Evolutionary conservation across 2,329 filamentous ascomycete genomes (phyloP), one percentile per base, ranked within the genome.

Genomic region (Immersiporthe knoxdaviesiana): DNA sequence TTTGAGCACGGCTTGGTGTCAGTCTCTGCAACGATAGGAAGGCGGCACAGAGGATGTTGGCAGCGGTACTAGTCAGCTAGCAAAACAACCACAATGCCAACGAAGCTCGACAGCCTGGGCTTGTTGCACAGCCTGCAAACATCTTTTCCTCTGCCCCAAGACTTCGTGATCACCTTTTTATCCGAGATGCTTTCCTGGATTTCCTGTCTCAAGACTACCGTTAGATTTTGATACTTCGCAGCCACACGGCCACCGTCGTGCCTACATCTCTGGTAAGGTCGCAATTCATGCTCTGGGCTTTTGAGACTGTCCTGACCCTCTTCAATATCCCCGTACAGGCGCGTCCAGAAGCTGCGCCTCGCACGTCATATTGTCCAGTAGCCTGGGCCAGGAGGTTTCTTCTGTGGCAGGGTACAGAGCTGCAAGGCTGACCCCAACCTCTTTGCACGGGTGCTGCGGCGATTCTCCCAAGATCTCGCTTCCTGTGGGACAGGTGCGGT

Each of bases 1-100:
- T 24, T 11, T 44, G 54, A 60, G 64, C 35, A 39, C n/a, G 14
- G 21, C 41, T 37, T 30, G 27, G 12, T 50, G 16, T n/a, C n/a
- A 60, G 60, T 67, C 70, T 65, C 58, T 37, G 70, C 64, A 71
- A 63, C 65, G 24, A 67, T 69, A 64, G 70, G 64, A 65, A 65
- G 67, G 39, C 14, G 44, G 21, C 58, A 62, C 41, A 62, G 21
- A 1, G 24, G 11, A 47, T 24, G n/a, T 61, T 27, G 24, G 44
- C 58, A 6, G 58, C 32, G 32, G 41, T 61, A 18, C 44, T 47
- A 37, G 41, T 21, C 62, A 67, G 65, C 32, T 61, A 61, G 44
- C 65, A 41, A 56, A 8, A 61, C 58, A 60, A 16, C 8, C 62
- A 52, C 44, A 65, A 65, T 65, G 30, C 30, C 24, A 64, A 37